These are phyloP conservation scores for Rhododendron griersonianum DNA, from an alignment of 148 eudicot species.

Conservation along the genomic window DNA sequence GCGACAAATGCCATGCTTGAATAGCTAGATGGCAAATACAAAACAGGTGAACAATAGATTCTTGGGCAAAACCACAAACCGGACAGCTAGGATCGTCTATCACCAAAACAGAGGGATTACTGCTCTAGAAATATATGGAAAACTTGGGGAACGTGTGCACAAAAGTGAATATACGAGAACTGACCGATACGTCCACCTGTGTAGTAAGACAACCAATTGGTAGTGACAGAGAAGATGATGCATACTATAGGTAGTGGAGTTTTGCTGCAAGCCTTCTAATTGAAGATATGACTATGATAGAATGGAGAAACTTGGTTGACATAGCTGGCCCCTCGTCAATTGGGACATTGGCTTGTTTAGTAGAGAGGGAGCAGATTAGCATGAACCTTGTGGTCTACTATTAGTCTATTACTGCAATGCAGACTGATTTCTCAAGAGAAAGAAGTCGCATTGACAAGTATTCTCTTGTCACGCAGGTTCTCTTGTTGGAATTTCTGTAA, in stretches of 20 bases:
- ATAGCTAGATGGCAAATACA: too few species aligned
- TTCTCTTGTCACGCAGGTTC: not conserved
- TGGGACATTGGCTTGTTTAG: not conserved
- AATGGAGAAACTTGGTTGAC: not conserved
- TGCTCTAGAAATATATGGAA: not conserved
- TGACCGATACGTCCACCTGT: not conserved
- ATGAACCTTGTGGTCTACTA: not conserved
- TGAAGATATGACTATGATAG: not conserved
- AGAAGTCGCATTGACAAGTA: not conserved
- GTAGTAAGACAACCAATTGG: not conserved
- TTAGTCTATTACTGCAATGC: not conserved
- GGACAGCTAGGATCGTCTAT: too few species aligned
- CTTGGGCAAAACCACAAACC: too few species aligned
- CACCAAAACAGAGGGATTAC: not conserved
- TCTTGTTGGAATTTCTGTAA: not conserved
- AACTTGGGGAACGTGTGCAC: not conserved
- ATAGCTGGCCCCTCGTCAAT: not conserved
- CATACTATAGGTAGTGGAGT: not conserved
- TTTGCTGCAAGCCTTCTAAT: not conserved
- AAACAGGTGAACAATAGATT: too few species aligned
- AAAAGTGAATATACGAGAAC: not conserved
- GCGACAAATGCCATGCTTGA: too few species aligned
- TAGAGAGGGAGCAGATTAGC: not conserved
- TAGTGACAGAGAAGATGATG: not conserved
- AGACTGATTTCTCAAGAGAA: not conserved